Evolutionary conservation across 2,329 filamentous ascomycete genomes (phyloP).

Genomic region (Monilinia fructigena): DNA sequence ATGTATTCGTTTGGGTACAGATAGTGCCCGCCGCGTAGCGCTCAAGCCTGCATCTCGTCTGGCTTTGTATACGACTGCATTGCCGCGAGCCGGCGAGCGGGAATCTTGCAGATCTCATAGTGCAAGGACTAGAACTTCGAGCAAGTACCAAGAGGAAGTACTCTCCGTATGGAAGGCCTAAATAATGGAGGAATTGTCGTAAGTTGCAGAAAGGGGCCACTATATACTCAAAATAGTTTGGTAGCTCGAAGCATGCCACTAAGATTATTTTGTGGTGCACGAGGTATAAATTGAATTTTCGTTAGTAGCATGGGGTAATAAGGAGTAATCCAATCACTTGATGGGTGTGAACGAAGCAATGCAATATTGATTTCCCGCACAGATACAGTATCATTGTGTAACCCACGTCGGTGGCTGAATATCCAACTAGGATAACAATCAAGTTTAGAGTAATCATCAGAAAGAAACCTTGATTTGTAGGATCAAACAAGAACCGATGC

Average conservation of each 20-base stretch:
- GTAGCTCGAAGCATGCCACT: neutral
- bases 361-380: neutral
- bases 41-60: neutral
- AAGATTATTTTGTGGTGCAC: conserved; percentile 16
- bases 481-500: conserved; percentile 6
- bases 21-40: neutral
- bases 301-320: neutral
- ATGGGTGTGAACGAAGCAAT: conserved; percentile 9
- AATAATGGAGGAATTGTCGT: conserved; percentile 6
- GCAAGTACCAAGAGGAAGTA: conserved; percentile 4
- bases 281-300: conserved; percentile 11
- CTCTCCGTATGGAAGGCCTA: conserved; percentile 11
- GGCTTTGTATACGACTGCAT: neutral
- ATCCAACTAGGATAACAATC: conserved; percentile 4
- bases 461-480: neutral
- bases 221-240: conserved; percentile 4
- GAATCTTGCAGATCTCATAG: conserved; percentile 16
- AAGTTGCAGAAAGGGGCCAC: conserved; percentile 1
- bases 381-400: conserved; percentile 15
- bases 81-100: conserved; percentile 7
- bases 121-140: conserved; percentile 15
- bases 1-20: neutral
- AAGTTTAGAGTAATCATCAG: conserved; percentile 2
- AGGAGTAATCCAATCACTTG: neutral
- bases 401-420: conserved; percentile 21